Evolutionary conservation across 495 filamentous ascomycete genomes (phyloP).

Genomic region (Apodospora peruviana): DNA sequence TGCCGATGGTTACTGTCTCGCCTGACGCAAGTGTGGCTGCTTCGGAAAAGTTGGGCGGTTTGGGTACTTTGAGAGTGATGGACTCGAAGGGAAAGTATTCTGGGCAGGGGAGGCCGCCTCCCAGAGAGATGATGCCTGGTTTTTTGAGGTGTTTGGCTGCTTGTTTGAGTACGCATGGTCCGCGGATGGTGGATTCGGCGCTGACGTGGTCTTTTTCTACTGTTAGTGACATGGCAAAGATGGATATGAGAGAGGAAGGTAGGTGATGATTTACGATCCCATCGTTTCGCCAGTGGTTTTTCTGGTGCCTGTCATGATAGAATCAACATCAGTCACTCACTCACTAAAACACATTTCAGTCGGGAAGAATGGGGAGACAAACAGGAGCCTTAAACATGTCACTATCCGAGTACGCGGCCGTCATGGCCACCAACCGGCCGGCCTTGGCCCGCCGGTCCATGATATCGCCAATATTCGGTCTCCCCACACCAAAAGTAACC

Average conservation of each 20-base stretch:
- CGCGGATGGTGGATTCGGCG: slow-evolving; percentile 48
- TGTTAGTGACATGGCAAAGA: slow-evolving; percentile 7
- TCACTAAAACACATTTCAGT: no score
- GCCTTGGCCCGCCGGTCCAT: slow-evolving; percentile 60
- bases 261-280: slow-evolving; percentile 67
- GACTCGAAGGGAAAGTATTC: slow-evolving; percentile 72
- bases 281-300: slow-evolving; percentile 76
- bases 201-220: slow-evolving; percentile 41
- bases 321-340: no score
- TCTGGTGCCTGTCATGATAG: slow-evolving; percentile 35
- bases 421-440: slow-evolving; percentile 62
- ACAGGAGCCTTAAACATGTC: slow-evolving; percentile 77
- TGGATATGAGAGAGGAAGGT: neutral
- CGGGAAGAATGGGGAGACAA: slow-evolving; percentile 5
- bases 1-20: slow-evolving; percentile 58
- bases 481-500: slow-evolving; percentile 19
- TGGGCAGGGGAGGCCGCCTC: slow-evolving; percentile 82
- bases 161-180: slow-evolving; percentile 66
- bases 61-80: slow-evolving; percentile 29
- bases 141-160: slow-evolving; percentile 67
- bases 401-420: slow-evolving; percentile 71
- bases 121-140: slow-evolving; percentile 77
- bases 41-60: slow-evolving; percentile 59
- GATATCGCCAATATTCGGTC: slow-evolving; percentile 68
- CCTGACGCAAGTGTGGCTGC: slow-evolving; percentile 52